These are phyloP conservation scores for Trichoderma semiorbis DNA, from an alignment of 2,329 filamentous ascomycete genomes.

Conservation along the genomic window DNA sequence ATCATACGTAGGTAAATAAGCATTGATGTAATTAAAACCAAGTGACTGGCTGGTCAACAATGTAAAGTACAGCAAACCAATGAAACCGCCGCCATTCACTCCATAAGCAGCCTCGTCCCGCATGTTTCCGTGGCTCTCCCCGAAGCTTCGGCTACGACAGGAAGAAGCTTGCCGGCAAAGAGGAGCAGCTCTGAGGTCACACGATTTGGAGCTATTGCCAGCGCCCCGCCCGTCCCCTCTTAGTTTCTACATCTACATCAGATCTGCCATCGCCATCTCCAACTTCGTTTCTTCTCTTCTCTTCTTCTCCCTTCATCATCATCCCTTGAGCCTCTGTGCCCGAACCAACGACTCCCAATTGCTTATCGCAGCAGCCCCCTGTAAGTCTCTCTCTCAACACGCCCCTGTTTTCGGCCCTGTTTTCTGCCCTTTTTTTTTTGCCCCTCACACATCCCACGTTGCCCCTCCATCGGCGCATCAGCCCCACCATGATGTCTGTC, in stretches of 20 bases:
- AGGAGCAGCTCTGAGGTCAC: conserved; percentile 12
- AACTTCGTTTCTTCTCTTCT: not conserved
- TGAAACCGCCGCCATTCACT: not conserved
- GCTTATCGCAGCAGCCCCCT: not conserved
- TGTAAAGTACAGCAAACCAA: not conserved
- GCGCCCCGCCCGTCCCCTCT: not conserved
- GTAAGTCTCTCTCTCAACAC: not conserved
- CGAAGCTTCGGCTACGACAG: conserved; percentile 30
- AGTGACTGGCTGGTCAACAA: not conserved
- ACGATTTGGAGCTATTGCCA: not conserved
- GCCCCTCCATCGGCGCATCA: conserved; percentile 14
- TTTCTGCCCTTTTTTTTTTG: not conserved
- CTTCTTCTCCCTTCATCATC: not conserved
- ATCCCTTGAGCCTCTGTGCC: not conserved
- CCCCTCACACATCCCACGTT: conserved; percentile 11
- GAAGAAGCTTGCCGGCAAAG: conserved; percentile 29
- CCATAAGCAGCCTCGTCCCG: conserved; percentile 24
- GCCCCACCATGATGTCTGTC: conserved; percentile 10
- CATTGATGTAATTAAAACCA: not conserved
- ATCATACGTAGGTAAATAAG: not conserved
- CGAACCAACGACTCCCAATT: not conserved
- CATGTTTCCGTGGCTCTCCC: conserved; percentile 31
- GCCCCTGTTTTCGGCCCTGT: not conserved
- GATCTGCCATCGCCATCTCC: not conserved
- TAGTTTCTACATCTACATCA: not conserved